A percentile compares a stretch with the other conserved stretches of the same genome.
Conservation (phyloP, 2,329 filamentous ascomycete species). For the Hypoxylon sp. region DNA sequence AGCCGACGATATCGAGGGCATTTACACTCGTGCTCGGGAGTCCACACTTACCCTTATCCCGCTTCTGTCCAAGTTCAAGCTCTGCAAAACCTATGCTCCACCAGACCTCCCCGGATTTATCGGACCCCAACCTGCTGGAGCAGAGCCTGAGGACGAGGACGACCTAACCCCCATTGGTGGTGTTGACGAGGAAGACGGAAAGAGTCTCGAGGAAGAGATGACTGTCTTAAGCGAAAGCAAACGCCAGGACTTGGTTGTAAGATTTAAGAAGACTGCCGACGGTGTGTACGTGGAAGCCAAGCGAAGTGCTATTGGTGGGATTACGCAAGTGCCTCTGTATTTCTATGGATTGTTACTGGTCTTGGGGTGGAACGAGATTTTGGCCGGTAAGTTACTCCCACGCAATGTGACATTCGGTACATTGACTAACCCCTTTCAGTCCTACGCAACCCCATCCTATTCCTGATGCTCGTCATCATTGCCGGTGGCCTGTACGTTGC, state of each 20-base stretch:
- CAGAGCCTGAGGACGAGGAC: conserved; percentile 88
- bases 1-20: conserved; percentile 95
- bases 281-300: conserved; percentile 99
- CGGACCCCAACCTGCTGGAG: conserved; percentile 80
- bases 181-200: conserved; percentile 93
- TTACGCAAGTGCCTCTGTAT: conserved; percentile 93
- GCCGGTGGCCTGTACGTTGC: conserved; percentile 87
- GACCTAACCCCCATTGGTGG: conserved; percentile 91
- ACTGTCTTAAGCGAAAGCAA: conserved; percentile 92
- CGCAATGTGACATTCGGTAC: conserved; percentile 14
- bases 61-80: conserved; percentile 85
- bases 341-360: conserved; percentile 92
- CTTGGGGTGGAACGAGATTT: conserved; percentile 98
- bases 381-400: conserved; percentile 79
- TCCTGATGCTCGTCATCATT: conserved; percentile 86
- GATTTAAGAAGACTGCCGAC: conserved; percentile 98
- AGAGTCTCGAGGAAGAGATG: conserved; percentile 96
- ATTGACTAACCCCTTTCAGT: conserved; percentile 68
- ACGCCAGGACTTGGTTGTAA: conserved; percentile 88
- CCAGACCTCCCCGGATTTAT: conserved; percentile 91
- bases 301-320: conserved; percentile 93
- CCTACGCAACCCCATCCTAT: conserved; percentile 92
- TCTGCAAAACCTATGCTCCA: conserved; percentile 79
- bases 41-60: conserved; percentile 93
- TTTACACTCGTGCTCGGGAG: conserved; percentile 93